These are phyloP conservation scores for Sclerotinia subarctica DNA, from an alignment of 2,329 filamentous ascomycete genomes.

Conservation along the genomic window DNA sequence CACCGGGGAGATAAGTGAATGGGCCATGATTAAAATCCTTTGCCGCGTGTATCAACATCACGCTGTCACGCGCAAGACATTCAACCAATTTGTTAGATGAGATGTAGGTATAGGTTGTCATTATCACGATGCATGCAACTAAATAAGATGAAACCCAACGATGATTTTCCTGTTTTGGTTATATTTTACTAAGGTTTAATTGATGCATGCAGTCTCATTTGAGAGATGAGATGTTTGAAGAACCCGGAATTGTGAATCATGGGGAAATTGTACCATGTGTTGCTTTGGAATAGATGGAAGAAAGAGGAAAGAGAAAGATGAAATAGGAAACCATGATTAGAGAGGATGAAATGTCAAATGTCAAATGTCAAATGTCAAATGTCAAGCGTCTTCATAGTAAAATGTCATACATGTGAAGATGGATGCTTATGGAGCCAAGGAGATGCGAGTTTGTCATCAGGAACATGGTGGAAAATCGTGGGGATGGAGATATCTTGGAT, in stretches of 20 bases:
- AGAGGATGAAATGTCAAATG: background rate
- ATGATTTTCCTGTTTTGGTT: background rate
- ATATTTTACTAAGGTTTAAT: background rate
- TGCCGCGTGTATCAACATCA: background rate
- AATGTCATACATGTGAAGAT: background rate
- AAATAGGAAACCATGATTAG: background rate
- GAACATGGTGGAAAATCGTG: background rate
- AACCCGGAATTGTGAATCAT: background rate
- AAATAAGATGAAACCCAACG: background rate
- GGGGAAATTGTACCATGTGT: constrained; percentile 1
- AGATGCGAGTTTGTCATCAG: constrained; percentile 4
- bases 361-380: too few relatives aligned
- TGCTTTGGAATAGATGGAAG: background rate
- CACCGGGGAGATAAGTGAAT: background rate
- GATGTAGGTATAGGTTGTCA: background rate
- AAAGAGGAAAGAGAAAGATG: background rate
- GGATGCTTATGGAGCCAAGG: background rate
- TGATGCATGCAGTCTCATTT: background rate
- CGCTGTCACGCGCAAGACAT: constrained; percentile 2
- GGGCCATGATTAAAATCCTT: background rate
- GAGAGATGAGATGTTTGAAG: background rate
- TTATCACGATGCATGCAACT: background rate
- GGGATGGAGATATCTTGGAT: constrained; percentile 9
- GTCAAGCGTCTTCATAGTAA: too few relatives aligned
- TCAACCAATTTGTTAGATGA: background rate